A percentile compares a stretch with the other conserved stretches of the same genome.
Evolutionary conservation across 1,284 basidiomycete species (phyloP).

Genomic region (Kwoniella shivajii): DNA sequence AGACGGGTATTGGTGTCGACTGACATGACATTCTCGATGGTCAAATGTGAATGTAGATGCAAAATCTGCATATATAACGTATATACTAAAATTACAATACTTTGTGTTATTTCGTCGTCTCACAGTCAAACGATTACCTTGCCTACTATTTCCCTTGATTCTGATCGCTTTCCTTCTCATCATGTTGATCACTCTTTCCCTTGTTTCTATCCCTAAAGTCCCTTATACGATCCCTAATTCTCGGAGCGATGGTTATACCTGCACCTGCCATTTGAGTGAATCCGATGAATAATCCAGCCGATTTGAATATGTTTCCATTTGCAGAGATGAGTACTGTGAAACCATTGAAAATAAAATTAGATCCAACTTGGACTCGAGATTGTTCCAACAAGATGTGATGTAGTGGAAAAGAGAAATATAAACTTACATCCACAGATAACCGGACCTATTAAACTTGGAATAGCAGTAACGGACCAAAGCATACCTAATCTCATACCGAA

Average conservation of each 20-base stretch:
- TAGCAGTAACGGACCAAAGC: conserved; percentile 37
- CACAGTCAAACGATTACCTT: too few species aligned
- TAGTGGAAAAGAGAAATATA: neutral
- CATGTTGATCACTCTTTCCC: too few species aligned
- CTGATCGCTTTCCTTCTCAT: too few species aligned
- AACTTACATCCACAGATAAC: conserved; percentile 45
- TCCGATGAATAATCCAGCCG: conserved; percentile 40
- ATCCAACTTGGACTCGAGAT: neutral
- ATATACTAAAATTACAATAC: too few species aligned
- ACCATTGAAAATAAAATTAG: neutral
- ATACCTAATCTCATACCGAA: conserved; percentile 50
- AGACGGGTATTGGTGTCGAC: too few species aligned
- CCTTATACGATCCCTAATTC: conserved; percentile 11
- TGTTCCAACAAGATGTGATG: neutral
- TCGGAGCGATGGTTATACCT: conserved; percentile 31
- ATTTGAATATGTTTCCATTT: conserved; percentile 27
- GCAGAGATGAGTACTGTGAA: conserved; percentile 30
- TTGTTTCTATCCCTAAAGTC: neutral
- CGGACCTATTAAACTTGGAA: conserved; percentile 44
- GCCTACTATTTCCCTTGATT: too few species aligned
- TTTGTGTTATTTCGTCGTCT: too few species aligned
- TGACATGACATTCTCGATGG: too few species aligned
- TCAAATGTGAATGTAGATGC: too few species aligned
- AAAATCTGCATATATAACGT: too few species aligned
- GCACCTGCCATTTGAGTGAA: conserved; percentile 31